A percentile compares a stretch with the other conserved stretches of the same genome.
These are phyloP conservation scores for Colletotrichum cuscutae DNA, from an alignment of 2,329 filamentous ascomycete genomes.

Conservation along the genomic window DNA sequence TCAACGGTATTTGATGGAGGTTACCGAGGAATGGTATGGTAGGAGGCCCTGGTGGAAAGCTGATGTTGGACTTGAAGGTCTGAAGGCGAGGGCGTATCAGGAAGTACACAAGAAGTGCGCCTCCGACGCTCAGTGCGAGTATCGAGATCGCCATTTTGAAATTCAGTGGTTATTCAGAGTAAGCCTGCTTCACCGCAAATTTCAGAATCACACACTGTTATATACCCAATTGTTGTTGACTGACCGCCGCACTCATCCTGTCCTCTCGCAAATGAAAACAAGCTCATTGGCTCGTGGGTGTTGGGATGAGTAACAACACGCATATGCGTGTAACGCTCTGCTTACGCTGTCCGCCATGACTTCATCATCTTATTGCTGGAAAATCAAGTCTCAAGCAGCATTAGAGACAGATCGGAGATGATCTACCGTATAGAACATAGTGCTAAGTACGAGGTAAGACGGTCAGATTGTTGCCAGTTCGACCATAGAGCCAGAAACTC, in stretches of 20 bases:
- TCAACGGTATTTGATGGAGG: conserved; percentile 39
- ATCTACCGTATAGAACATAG: background rate
- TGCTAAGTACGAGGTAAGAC: background rate
- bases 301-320: background rate
- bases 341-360: background rate
- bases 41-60: conserved; percentile 39
- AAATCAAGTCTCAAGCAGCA: background rate
- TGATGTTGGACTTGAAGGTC: background rate
- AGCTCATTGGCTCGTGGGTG: background rate
- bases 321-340: background rate
- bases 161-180: no score
- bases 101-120: background rate
- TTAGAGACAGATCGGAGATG: background rate
- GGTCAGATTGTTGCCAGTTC: background rate
- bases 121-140: background rate
- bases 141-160: background rate
- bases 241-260: background rate
- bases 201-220: no score
- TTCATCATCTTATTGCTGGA: background rate
- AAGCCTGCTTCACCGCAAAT: background rate
- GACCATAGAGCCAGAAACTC: background rate
- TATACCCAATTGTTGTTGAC: background rate
- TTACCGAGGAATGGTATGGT: conserved; percentile 40
- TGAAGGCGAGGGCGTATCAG: background rate
- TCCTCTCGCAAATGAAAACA: background rate